phyloP scores from a whole-genome alignment of 768 basidiomycete genomes.

The Suillus americanus region DNA sequence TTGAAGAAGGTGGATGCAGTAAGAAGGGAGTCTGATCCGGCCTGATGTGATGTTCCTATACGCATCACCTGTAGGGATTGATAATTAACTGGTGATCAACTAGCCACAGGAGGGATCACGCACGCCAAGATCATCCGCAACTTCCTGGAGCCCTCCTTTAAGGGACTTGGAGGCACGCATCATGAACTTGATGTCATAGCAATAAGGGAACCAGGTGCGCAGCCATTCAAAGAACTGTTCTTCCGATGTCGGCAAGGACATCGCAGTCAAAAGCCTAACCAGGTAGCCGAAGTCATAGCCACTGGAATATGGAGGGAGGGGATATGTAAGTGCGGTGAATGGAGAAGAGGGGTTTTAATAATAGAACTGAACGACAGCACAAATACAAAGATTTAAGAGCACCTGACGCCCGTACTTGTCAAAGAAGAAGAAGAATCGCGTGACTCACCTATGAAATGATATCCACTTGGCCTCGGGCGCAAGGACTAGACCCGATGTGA shows the following conservation, averaged over 20 bases:
- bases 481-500: conserved; percentile 93
- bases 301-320: conserved; percentile 40
- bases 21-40: conserved; percentile 94
- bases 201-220: conserved; percentile 89
- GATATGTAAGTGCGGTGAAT: neutral
- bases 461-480: conserved; percentile 92
- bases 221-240: conserved; percentile 88
- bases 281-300: conserved; percentile 99
- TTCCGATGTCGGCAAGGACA: conserved; percentile 86
- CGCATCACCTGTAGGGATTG: conserved; percentile 66
- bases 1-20: conserved; percentile 96
- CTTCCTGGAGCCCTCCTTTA: conserved; percentile 89
- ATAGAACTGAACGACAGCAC: neutral
- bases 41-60: conserved; percentile 91
- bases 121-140: conserved; percentile 94
- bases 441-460: conserved; percentile 90
- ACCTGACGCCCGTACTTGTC: neutral
- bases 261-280: conserved; percentile 85
- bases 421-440: neutral
- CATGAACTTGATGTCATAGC: conserved; percentile 98
- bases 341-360: neutral
- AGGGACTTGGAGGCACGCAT: conserved; percentile 83
- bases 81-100: neutral
- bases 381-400: neutral
- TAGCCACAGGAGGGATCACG: conserved; percentile 26